phyloP scores from a whole-genome alignment of 352 stramenopile genomes.

The Globisporangium canariense region DNA sequence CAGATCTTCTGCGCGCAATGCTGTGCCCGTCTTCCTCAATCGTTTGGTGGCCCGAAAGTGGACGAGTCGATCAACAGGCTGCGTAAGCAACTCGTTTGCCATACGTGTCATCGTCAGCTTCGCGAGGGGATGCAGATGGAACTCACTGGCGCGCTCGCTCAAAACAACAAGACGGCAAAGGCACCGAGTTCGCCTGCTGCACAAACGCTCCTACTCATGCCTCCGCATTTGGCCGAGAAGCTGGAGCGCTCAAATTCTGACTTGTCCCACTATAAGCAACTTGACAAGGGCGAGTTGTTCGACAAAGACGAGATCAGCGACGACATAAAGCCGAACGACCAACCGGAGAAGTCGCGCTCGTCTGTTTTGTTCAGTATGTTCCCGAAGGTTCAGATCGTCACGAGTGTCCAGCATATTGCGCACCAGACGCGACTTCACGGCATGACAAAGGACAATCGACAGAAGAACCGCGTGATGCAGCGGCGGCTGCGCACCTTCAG shows the following conservation, averaged over 20 bases:
- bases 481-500: constrained; percentile 48
- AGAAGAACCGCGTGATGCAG: constrained; percentile 25
- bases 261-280: constrained; percentile 48
- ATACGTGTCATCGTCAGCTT: constrained; percentile 78
- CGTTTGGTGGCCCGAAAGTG: constrained; percentile 69
- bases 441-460: constrained; percentile 38
- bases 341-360: constrained; percentile 51
- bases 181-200: constrained; percentile 24
- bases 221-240: constrained; percentile 63
- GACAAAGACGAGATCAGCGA: constrained; percentile 81
- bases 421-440: constrained; percentile 65
- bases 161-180: constrained; percentile 31
- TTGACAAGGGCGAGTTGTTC: constrained; percentile 69
- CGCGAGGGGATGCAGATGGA: constrained; percentile 80
- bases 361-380: constrained; percentile 78
- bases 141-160: constrained; percentile 36
- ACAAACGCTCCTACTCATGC: constrained; percentile 76
- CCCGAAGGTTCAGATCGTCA: constrained; percentile 80
- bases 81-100: constrained; percentile 83
- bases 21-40: constrained; percentile 72
- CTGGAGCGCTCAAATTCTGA: constrained; percentile 63
- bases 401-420: constrained; percentile 71
- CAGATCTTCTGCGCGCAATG: constrained; percentile 87
- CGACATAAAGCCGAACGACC: constrained; percentile 51
- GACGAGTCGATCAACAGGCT: constrained; percentile 74